Conservation (phyloP, 257 asterid species). For the Mentha longifolia region DNA sequence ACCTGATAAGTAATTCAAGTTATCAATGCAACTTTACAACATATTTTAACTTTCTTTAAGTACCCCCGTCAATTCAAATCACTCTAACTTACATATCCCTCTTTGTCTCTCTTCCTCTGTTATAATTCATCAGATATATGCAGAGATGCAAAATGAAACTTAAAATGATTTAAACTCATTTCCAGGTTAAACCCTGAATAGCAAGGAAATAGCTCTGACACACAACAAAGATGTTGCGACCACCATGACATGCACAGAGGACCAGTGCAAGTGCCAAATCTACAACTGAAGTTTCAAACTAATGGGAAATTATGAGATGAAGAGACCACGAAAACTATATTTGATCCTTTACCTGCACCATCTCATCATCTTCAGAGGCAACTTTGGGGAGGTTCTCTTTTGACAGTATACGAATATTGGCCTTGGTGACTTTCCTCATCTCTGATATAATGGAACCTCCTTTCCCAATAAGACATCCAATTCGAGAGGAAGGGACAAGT, state of each 20-base stretch:
- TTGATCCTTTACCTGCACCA: slow-evolving; percentile 78
- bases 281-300: slow-evolving; percentile 11
- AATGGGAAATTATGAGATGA: background rate
- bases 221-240: background rate
- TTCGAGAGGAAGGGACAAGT: slow-evolving; percentile 84
- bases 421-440: slow-evolving; percentile 88
- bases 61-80: background rate
- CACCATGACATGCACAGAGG: background rate
- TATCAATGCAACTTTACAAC: background rate
- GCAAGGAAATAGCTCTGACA: background rate
- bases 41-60: background rate
- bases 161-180: background rate
- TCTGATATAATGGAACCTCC: slow-evolving; percentile 95
- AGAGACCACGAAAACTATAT: slow-evolving; percentile 16
- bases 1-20: slow-evolving; percentile 48
- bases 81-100: background rate
- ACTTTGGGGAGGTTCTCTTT: slow-evolving; percentile 91
- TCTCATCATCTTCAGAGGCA: slow-evolving; percentile 93
- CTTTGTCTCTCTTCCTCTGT: background rate
- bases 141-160: slow-evolving; percentile 1
- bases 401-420: slow-evolving; percentile 83
- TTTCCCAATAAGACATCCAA: slow-evolving; percentile 97
- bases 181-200: slow-evolving; percentile 1
- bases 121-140: background rate
- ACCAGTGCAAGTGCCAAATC: background rate